Conservation (phyloP, 208 protist genomes). For the Acanthamoeba healyi region DNA sequence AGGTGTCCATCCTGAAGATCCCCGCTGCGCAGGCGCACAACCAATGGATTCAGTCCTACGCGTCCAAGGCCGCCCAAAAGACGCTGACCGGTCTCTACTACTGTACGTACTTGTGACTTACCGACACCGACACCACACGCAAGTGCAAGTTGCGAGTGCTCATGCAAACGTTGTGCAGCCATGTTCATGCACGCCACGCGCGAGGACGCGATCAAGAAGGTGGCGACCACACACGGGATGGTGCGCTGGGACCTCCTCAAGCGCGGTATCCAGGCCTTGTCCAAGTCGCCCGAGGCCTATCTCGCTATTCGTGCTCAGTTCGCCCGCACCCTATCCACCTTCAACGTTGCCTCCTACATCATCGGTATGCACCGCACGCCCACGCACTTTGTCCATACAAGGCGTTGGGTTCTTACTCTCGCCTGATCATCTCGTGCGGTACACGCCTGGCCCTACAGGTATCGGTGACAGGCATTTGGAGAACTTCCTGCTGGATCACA, state of each 20-base stretch:
- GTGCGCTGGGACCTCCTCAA: slow-evolving; percentile 54
- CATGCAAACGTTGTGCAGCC: neutral
- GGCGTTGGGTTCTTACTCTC: neutral
- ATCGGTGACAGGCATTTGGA: slow-evolving; percentile 95
- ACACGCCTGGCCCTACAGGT: too few relatives aligned
- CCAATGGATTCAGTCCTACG: slow-evolving; percentile 81
- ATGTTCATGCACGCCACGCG: slow-evolving; percentile 68
- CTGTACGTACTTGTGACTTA: neutral
- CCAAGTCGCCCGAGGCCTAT: slow-evolving; percentile 87
- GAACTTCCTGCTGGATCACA: slow-evolving; percentile 93
- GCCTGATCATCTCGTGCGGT: neutral
- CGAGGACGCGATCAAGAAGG: slow-evolving; percentile 77
- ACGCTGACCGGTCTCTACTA: slow-evolving; percentile 68
- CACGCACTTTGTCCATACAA: neutral
- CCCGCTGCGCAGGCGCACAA: slow-evolving; percentile 80
- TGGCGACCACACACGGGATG: slow-evolving; percentile 53
- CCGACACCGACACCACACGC: neutral
- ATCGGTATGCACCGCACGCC: slow-evolving; percentile 92
- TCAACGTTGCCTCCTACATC: slow-evolving; percentile 92
- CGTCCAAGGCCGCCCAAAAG: slow-evolving; percentile 15
- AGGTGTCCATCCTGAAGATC: slow-evolving; percentile 78
- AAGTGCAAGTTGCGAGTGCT: neutral
- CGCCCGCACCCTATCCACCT: slow-evolving; percentile 87
- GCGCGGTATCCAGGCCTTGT: slow-evolving; percentile 84
- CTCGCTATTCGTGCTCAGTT: slow-evolving; percentile 91